Evolutionary conservation across 345 rosid species (phyloP).

Genomic region (Ceriops zippeliana): DNA sequence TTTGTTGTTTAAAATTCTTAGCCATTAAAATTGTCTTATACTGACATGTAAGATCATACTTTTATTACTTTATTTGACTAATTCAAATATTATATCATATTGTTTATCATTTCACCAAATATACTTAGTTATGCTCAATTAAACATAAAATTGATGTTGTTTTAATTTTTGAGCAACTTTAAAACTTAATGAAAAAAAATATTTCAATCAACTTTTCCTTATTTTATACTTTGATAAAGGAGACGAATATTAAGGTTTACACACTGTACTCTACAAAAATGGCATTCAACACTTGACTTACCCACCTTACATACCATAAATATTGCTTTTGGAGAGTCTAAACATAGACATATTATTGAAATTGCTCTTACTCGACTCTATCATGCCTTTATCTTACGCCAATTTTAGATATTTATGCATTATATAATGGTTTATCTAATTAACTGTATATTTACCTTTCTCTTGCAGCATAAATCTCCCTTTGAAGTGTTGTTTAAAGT

Average conservation of each 20-base stretch:
- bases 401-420: neutral
- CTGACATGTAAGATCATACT: neutral
- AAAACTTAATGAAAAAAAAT: neutral
- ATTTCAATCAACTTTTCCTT: neutral
- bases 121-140: neutral
- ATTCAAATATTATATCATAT: too few species aligned
- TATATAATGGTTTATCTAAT: neutral
- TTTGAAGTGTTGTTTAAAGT: neutral
- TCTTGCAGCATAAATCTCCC: neutral
- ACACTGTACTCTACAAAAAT: neutral
- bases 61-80: too few species aligned
- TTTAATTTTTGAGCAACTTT: neutral
- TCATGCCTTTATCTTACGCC: neutral
- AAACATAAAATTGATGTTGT: neutral
- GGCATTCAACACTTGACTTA: neutral
- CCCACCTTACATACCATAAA: neutral
- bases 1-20: neutral
- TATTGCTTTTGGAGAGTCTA: neutral
- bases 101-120: neutral
- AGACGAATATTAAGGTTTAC: neutral
- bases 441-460: neutral
- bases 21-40: neutral
- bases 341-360: neutral
- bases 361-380: neutral
- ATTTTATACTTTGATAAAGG: neutral